Percentiles rank a stretch among this genome's conserved stretches.
phyloP scores from a whole-genome alignment of 2,329 filamentous ascomycete genomes.

The Cryphonectria carpinicola region DNA sequence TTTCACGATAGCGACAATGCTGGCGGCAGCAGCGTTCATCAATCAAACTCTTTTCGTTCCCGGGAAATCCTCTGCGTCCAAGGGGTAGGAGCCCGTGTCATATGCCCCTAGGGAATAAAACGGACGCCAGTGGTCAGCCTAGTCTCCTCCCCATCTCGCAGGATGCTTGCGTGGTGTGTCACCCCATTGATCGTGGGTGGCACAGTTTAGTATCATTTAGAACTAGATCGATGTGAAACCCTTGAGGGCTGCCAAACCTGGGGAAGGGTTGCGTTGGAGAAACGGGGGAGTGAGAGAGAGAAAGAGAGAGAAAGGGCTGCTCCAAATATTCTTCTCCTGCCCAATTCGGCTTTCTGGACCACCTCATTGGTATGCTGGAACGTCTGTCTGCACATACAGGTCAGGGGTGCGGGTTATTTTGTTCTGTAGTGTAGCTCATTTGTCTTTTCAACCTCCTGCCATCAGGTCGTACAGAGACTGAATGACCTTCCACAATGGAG shows the following conservation, averaged over 20 bases:
- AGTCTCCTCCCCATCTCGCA: neutral
- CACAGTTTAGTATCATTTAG: neutral
- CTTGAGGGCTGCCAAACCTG: neutral
- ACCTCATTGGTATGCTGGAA: conserved; percentile 2
- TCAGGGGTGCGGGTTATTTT: neutral
- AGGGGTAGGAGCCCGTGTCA: neutral
- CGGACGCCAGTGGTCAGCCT: neutral
- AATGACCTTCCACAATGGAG: no score
- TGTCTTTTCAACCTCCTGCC: neutral
- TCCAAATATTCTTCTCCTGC: conserved; percentile 3
- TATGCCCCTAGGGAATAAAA: neutral
- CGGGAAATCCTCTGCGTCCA: neutral
- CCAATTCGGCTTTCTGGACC: conserved; percentile 1
- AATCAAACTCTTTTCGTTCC: neutral
- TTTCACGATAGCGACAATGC: neutral
- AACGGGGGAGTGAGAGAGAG: neutral
- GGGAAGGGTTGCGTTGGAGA: neutral
- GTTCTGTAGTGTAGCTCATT: neutral
- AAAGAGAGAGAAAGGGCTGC: neutral
- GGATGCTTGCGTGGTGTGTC: neutral
- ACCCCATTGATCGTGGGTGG: neutral
- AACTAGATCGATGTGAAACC: no score
- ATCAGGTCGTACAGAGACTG: neutral
- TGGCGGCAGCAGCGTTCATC: neutral
- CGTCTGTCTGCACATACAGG: neutral